Conservation (phyloP, 768 basidiomycete genomes). For the Russula brevipes region DNA sequence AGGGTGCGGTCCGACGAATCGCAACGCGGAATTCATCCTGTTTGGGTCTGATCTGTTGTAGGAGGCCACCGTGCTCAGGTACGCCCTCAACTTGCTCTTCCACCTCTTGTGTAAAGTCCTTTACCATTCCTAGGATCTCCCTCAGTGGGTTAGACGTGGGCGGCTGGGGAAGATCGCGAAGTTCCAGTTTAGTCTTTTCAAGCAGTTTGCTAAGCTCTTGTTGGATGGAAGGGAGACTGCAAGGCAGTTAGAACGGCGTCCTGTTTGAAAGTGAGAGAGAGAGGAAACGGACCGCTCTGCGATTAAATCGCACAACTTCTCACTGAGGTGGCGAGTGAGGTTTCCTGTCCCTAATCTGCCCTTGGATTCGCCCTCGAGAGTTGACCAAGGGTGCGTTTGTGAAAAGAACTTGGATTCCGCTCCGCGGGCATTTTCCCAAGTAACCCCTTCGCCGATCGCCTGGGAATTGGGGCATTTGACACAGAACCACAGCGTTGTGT, state of each 20-base stretch:
- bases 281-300: slow-evolving; percentile 44
- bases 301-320: slow-evolving; percentile 58
- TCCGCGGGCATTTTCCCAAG: slow-evolving; percentile 56
- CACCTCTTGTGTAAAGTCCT: slow-evolving; percentile 35
- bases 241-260: not conserved
- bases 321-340: slow-evolving; percentile 53
- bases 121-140: slow-evolving; percentile 48
- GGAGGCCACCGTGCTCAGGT: not conserved
- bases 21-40: slow-evolving; percentile 7
- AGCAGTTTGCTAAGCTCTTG: slow-evolving; percentile 50
- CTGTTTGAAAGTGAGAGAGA: not conserved
- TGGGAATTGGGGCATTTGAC: slow-evolving; percentile 44
- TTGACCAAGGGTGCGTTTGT: slow-evolving; percentile 47
- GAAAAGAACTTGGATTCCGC: slow-evolving; percentile 56
- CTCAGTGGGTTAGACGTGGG: slow-evolving; percentile 52
- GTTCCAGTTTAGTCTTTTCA: slow-evolving; percentile 33
- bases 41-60: slow-evolving; percentile 3
- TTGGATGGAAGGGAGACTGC: slow-evolving; percentile 58
- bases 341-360: slow-evolving; percentile 52
- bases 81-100: not conserved
- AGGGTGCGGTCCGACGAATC: slow-evolving; percentile 13
- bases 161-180: slow-evolving; percentile 40
- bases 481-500: slow-evolving; percentile 53
- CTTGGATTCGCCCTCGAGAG: slow-evolving; percentile 46
- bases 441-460: slow-evolving; percentile 45